These are phyloP conservation scores for Strobilomyces echinocephalus DNA, from an alignment of 768 basidiomycete species.

Conservation along the genomic window DNA sequence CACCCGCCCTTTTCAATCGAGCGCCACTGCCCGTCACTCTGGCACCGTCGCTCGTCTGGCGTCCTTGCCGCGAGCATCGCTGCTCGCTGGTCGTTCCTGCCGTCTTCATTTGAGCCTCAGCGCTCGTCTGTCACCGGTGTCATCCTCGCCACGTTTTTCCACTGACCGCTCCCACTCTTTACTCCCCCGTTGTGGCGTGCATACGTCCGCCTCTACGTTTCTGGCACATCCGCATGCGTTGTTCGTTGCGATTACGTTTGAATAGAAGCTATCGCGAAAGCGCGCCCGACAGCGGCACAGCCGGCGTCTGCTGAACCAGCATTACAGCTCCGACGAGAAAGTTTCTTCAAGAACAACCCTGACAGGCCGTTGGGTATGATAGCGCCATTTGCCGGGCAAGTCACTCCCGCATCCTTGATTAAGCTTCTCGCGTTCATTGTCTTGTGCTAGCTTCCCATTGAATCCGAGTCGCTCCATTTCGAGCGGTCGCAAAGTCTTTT, in stretches of 20 bases:
- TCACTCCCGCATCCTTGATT: neutral
- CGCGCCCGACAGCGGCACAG: constrained; percentile 49
- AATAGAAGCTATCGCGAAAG: constrained; percentile 49
- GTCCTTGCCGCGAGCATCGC: too few relatives aligned
- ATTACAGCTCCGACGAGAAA: constrained; percentile 47
- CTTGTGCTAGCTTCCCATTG: constrained; percentile 23
- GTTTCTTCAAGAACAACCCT: constrained; percentile 43
- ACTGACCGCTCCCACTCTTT: too few relatives aligned
- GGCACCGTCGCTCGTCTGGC: too few relatives aligned
- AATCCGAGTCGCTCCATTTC: constrained; percentile 7
- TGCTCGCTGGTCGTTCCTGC: too few relatives aligned
- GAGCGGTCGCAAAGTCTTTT: constrained; percentile 26
- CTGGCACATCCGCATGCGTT: neutral
- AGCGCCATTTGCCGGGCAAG: constrained; percentile 39
- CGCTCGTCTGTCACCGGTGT: too few relatives aligned
- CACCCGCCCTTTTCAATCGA: too few relatives aligned
- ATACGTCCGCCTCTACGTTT: constrained; percentile 39
- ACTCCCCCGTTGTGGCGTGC: too few relatives aligned
- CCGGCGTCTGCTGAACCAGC: constrained; percentile 37
- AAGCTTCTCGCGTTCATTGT: neutral
- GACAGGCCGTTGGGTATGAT: constrained; percentile 56
- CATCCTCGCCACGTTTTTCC: too few relatives aligned
- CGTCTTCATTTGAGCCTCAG: too few relatives aligned
- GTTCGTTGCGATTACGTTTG: constrained; percentile 38
- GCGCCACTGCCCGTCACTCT: too few relatives aligned